A percentile compares a stretch with the other conserved stretches of the same genome.
These are phyloP conservation scores for Tulasnella calospora DNA, from an alignment of 768 basidiomycete genomes.

Conservation along the genomic window DNA sequence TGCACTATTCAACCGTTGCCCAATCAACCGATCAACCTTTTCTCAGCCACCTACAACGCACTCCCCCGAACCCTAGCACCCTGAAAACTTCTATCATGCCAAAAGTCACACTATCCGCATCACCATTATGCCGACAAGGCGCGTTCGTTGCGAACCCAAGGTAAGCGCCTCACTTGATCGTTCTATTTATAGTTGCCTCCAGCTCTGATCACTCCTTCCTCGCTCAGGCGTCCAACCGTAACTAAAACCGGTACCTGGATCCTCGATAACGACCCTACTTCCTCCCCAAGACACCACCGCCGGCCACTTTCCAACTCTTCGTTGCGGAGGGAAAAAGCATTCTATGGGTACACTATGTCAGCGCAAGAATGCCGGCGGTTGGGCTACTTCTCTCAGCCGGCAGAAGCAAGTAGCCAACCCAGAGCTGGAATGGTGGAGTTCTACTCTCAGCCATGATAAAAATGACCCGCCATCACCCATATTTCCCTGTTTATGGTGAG, in stretches of 20 bases:
- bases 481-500: background rate
- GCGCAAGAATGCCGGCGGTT: background rate
- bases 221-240: background rate
- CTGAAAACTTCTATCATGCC: background rate
- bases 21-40: background rate
- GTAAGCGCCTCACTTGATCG: background rate
- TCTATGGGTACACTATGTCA: background rate
- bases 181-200: background rate
- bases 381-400: background rate
- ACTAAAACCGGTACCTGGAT: background rate
- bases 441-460: background rate
- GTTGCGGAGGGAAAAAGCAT: background rate
- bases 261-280: background rate
- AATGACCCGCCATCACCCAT: background rate
- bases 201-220: background rate
- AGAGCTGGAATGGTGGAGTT: background rate
- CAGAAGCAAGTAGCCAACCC: background rate
- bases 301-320: background rate
- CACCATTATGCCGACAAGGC: background rate
- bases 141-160: background rate
- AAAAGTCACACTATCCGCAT: background rate
- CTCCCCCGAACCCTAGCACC: background rate
- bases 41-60: background rate
- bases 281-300: background rate
- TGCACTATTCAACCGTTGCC: background rate